Base-by-base conservation (phyloP, 2,329 filamentous ascomycete species). In the Cladosporium sp. region DNA sequence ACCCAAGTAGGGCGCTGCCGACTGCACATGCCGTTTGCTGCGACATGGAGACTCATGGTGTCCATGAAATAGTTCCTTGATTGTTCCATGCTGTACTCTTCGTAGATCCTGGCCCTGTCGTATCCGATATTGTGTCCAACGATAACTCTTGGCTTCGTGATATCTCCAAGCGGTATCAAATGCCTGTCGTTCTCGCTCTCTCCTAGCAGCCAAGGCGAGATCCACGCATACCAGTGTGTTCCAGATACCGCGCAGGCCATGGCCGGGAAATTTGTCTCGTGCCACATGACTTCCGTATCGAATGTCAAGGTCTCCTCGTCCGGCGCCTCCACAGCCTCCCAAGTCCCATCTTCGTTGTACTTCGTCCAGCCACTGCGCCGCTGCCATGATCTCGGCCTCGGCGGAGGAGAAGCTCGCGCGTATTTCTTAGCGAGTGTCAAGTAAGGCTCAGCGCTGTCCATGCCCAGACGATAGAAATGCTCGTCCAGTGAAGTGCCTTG, bases 1-100 rank as follows among this genome's bases (percentile, higher is more conserved):
- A 97, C 93, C 95, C 95, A 99, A 0, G 92, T 97, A 10, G 96
- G 95, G 59, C 95, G 87, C 78, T 99, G 95, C 70, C 91, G 89
- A 26, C 95, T 98, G 78, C 95, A 99, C 95, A 99, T 99, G 68
- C 95, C 95, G 75, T 99, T 99, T 28, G 97, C 94, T 2, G 96
- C 96, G 8, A 97, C 94, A 76, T 99, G 95, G 23, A 99, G 82
- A 1, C 94, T 98, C 95, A 99, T 99, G 33, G 95, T 99, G 76
- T 99, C 95, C 61, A 99, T 80, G 75, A 97, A 99, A 52, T 87
- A 90, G 71, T 93, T 98, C 46, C 88, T 87, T 0, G 92, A 90
- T 77, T 97, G 94, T 64, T 87, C 83, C 49, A 98, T 78, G 72
- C 89, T 85, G 76, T 99, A 99, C 76, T 99, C 95, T 76, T 99